Base-by-base conservation (phyloP, 2,329 filamentous ascomycete species). In the Fusarium domesticum region DNA sequence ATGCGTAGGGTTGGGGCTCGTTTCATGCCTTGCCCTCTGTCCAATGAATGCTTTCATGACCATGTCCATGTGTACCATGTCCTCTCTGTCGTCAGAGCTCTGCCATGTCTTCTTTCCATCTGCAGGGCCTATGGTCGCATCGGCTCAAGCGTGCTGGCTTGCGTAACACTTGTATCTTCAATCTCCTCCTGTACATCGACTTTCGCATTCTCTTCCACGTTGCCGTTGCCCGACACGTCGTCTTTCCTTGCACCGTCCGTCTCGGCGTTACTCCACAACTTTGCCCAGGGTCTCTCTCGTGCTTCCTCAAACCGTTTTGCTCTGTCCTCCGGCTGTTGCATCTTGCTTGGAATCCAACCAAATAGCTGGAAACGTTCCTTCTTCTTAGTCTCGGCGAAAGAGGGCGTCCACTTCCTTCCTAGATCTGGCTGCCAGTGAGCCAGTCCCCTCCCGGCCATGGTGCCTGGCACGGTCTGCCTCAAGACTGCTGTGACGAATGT, bases 401-500 rank as follows among this genome's bases (percentile, higher is more conserved):
- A 12, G 14, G 12, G 18, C 14, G 39, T 28, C 35, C 38, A 34
- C 37, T 54, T 47, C 35, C 54, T 52, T 16, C 60, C 56, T 14
- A 56, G 39, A 33, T 62, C 59, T 15, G 65, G 39, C 14, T 57
- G 56, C 75, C 75, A 78, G 50, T 76, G 69, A 18, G 63, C 63
- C 23, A 77, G 59, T 5, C 70, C 74, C 6, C 61, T 60, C 7
- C 61, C 56, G 14, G 63, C 61, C 43, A 73, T 59, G 25, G 58
- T 66, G 6, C 58, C 48, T 1, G 74, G 74, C 18, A 76, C 57
- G 2, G 66, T 65, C 20, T 62, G 61, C 41, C 56, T 58, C 35
- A 78, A 61, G 3, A 66, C 66, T 15, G 61, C 59, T 7, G 65
- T 64, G 18, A 67, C 56, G 42, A 71, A 65, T 12, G 69, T 67